Conservation (phyloP, 2,329 filamentous ascomycete species). For the Fusarium buharicum region DNA sequence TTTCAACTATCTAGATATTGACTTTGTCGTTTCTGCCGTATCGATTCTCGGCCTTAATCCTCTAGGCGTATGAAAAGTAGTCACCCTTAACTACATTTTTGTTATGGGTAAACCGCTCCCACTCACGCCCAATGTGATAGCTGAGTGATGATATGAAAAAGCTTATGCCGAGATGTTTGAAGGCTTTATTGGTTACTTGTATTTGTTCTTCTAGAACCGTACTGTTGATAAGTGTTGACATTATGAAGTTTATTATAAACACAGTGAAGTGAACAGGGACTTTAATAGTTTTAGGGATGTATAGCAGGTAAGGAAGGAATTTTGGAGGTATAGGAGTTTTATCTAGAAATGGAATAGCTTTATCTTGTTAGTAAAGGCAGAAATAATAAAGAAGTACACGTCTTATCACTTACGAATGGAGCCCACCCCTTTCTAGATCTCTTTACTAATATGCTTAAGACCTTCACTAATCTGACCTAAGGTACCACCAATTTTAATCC, state of each 20-base stretch:
- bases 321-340: background rate
- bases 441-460: background rate
- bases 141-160: background rate
- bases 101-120: background rate
- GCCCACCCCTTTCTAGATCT: background rate
- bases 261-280: background rate
- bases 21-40: background rate
- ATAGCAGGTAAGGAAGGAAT: background rate
- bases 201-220: background rate
- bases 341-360: background rate
- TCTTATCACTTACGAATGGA: background rate
- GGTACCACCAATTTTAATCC: background rate
- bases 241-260: background rate
- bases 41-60: background rate
- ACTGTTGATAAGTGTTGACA: background rate
- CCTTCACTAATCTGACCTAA: background rate
- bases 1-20: background rate
- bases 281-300: background rate
- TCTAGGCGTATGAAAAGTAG: background rate
- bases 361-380: background rate
- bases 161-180: background rate
- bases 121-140: background rate
- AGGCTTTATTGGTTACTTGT: background rate
- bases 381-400: background rate
- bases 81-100: background rate